Evolutionary conservation across 1,284 basidiomycete species (phyloP).

Genomic region (Spongiforma sp.): DNA sequence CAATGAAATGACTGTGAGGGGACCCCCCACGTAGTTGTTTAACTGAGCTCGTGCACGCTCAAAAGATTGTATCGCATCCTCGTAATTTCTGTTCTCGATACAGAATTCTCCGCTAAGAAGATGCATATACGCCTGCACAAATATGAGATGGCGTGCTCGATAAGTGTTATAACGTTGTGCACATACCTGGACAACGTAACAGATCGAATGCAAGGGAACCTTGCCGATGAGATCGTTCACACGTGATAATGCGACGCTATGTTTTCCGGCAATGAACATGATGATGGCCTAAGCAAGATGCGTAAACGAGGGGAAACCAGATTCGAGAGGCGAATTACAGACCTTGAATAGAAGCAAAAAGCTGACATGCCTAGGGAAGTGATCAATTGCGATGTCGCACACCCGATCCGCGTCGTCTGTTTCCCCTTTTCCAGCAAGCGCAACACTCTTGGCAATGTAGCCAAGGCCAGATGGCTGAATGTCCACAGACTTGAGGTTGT

Average conservation of each 20-base stretch:
- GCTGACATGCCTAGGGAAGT: background rate
- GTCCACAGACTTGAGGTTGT: no score
- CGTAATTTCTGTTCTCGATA: background rate
- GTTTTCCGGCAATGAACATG: background rate
- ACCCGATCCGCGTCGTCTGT: background rate
- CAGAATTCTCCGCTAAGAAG: background rate
- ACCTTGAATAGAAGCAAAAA: slow-evolving; percentile 2
- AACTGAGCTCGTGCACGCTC: background rate
- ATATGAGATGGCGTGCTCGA: background rate
- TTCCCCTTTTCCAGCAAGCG: background rate
- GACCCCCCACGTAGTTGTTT: no score
- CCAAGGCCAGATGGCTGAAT: no score
- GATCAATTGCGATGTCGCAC: background rate
- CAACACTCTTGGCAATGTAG: slow-evolving; percentile 2
- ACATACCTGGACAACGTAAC: background rate
- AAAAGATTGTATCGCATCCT: background rate
- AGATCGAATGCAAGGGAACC: background rate
- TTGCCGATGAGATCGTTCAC: background rate
- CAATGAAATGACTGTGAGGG: background rate
- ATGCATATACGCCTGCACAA: background rate
- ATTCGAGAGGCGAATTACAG: accelerated
- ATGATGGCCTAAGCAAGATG: background rate
- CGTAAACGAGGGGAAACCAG: accelerated
- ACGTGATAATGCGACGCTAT: background rate
- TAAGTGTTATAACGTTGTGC: accelerated